Conservation (phyloP, 805 yeast species). For the Myxozyma udenii region DNA sequence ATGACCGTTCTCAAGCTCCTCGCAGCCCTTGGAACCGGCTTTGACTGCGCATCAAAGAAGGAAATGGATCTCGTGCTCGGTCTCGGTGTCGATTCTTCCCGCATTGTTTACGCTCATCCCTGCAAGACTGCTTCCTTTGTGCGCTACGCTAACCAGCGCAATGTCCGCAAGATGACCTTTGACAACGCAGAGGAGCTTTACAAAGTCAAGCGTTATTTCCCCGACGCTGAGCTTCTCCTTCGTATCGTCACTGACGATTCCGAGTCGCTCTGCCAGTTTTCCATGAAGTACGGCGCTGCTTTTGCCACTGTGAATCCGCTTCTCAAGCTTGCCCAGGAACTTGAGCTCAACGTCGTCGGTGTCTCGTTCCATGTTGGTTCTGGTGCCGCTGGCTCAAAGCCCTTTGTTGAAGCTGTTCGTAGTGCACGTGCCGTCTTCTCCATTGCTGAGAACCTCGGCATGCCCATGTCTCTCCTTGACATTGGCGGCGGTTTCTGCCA, state of each 20-base stretch:
- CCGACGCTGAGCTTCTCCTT: constrained; percentile 65
- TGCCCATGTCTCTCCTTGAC: constrained; percentile 59
- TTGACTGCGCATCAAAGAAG: constrained; percentile 88
- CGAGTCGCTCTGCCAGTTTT: constrained; percentile 76
- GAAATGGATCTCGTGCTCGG: constrained; percentile 69
- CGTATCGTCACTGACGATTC: constrained; percentile 89
- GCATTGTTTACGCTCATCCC: constrained; percentile 89
- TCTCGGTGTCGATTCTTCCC: constrained; percentile 59
- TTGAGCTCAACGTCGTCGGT: constrained; percentile 68
- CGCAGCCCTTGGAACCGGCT: constrained; percentile 63
- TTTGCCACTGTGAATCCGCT: constrained; percentile 52
- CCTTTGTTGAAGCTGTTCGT: constrained; percentile 65
- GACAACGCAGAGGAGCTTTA: constrained; percentile 82
- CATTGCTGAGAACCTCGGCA: constrained; percentile 49
- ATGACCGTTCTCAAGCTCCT: constrained; percentile 54
- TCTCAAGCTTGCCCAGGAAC: constrained; percentile 57
- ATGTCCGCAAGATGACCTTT: constrained; percentile 69
- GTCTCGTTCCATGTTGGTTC: constrained; percentile 96
- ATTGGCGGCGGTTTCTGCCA: constrained; percentile 90
- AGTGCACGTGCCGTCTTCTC: constrained; percentile 72
- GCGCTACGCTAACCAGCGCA: constrained; percentile 58
- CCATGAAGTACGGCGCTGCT: constrained; percentile 86
- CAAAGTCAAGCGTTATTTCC: constrained; percentile 67
- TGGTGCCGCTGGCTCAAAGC: constrained; percentile 72
- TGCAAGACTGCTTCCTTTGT: constrained; percentile 84